phyloP scores from a whole-genome alignment of 345 rosid genomes.

The Arabidopsis thaliana region DNA sequence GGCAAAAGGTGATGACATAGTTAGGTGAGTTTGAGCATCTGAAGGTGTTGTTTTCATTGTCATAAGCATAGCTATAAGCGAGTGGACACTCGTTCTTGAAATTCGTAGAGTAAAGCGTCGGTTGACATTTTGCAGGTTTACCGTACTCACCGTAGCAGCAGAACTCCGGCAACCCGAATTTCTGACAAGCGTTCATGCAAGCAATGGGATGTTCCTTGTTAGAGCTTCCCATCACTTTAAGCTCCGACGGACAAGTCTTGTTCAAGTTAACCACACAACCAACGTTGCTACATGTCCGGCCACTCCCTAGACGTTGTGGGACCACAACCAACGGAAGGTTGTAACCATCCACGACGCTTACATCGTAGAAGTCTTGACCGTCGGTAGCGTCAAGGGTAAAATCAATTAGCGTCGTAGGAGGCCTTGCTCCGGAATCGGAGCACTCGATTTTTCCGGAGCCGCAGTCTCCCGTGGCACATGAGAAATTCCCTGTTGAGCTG shows the following conservation, averaged over 20 bases:
- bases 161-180: conserved; percentile 39
- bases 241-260: conserved; percentile 52
- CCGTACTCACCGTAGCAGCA: conserved; percentile 50
- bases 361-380: conserved; percentile 52
- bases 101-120: conserved; percentile 49
- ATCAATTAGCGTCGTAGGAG: conserved; percentile 56
- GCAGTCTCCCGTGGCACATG: conserved; percentile 51
- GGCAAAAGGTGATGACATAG: conserved; percentile 45
- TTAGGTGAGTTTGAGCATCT: conserved; percentile 45
- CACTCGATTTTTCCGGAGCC: conserved; percentile 54
- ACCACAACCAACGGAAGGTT: conserved; percentile 34
- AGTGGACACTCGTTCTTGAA: conserved; percentile 63
- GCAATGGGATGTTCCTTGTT: conserved; percentile 42
- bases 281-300: not conserved
- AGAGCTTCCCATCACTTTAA: conserved; percentile 29
- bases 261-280: conserved; percentile 50
- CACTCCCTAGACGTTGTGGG: not conserved
- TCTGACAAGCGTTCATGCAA: conserved; percentile 57
- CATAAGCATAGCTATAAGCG: conserved; percentile 64
- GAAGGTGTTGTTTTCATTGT: conserved; percentile 50
- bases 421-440: not conserved
- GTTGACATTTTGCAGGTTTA: conserved; percentile 46
- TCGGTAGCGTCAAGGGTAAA: conserved; percentile 31
- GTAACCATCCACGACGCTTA: conserved; percentile 38
- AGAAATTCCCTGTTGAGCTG: conserved; percentile 15